phyloP scores from a whole-genome alignment of 768 basidiomycete species.

The Tricholoma hemisulphureum region DNA sequence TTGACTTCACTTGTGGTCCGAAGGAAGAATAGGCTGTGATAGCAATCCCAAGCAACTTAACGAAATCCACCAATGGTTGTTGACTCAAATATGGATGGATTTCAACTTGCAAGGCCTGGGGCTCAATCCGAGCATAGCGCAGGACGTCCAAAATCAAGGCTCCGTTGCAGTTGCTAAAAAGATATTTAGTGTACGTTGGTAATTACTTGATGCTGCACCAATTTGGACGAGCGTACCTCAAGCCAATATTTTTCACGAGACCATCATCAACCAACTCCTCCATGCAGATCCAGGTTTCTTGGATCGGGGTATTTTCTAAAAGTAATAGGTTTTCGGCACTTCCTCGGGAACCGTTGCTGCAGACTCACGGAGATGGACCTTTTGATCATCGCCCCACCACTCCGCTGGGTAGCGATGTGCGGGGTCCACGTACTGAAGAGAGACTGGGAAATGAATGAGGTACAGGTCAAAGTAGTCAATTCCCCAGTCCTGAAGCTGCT shows the following conservation, averaged over 20 bases:
- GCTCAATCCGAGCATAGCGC: slow-evolving; percentile 74
- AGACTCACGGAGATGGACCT: slow-evolving; percentile 58
- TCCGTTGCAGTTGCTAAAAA: slow-evolving; percentile 70
- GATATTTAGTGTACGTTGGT: slow-evolving; percentile 1
- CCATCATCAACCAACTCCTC: slow-evolving; percentile 75
- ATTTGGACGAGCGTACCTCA: slow-evolving; percentile 45
- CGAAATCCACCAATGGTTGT: slow-evolving; percentile 52
- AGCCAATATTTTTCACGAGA: slow-evolving; percentile 73
- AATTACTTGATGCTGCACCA: not conserved
- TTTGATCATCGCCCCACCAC: slow-evolving; percentile 75
- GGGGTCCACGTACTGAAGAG: slow-evolving; percentile 80
- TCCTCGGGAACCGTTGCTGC: not conserved
- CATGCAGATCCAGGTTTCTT: slow-evolving; percentile 83
- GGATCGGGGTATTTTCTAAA: slow-evolving; percentile 65
- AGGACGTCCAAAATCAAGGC: slow-evolving; percentile 71
- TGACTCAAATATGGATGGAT: slow-evolving; percentile 72
- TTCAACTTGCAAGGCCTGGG: slow-evolving; percentile 69
- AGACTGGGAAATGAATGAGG: slow-evolving; percentile 83
- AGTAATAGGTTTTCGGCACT: not conserved
- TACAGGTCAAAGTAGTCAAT: slow-evolving; percentile 82
- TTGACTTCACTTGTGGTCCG: slow-evolving; percentile 29
- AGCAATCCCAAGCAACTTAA: slow-evolving; percentile 55
- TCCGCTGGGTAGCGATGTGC: slow-evolving; percentile 75
- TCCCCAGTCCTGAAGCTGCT: slow-evolving; percentile 79
- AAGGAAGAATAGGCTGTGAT: slow-evolving; percentile 65